phyloP scores from a whole-genome alignment of 208 protist genomes.

The Leishmania lainsoni region DNA sequence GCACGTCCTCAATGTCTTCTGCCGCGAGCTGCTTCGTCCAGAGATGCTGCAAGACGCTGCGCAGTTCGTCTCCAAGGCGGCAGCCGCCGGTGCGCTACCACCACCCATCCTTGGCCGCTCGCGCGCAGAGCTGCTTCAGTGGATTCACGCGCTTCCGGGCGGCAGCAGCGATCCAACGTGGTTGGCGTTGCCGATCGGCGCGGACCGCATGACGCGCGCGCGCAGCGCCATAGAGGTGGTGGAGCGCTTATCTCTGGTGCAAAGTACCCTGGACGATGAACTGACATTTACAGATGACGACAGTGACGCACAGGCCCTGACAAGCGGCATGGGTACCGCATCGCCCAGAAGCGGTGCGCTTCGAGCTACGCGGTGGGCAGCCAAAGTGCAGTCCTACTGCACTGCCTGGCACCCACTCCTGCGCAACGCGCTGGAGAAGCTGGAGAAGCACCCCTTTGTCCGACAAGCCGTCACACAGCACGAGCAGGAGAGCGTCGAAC shows the following conservation, averaged over 20 bases:
- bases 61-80: conserved; percentile 28
- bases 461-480: conserved; percentile 29
- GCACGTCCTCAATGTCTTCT: conserved; percentile 92
- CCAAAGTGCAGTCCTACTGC: conserved; percentile 56
- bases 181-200: conserved; percentile 94
- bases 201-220: conserved; percentile 78
- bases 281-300: conserved; percentile 14
- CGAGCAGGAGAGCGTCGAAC: conserved; percentile 22
- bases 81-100: conserved; percentile 16
- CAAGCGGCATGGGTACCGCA: background rate
- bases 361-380: conserved; percentile 46
- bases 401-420: conserved; percentile 38
- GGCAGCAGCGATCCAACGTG: conserved; percentile 79
- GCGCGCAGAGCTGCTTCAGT: conserved; percentile 78
- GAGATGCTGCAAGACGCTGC: conserved; percentile 31
- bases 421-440: conserved; percentile 12
- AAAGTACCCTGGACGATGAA: conserved; percentile 64
- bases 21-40: conserved; percentile 80
- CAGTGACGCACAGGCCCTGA: background rate
- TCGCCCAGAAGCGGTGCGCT: conserved; percentile 5
- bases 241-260: conserved; percentile 70
- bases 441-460: conserved; percentile 43
- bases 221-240: conserved; percentile 63
- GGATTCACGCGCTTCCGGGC: conserved; percentile 87
- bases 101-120: conserved; percentile 33